Base-by-base conservation (phyloP, 1,284 basidiomycete genomes). In the Apiotrichum veenhuisii region DNA sequence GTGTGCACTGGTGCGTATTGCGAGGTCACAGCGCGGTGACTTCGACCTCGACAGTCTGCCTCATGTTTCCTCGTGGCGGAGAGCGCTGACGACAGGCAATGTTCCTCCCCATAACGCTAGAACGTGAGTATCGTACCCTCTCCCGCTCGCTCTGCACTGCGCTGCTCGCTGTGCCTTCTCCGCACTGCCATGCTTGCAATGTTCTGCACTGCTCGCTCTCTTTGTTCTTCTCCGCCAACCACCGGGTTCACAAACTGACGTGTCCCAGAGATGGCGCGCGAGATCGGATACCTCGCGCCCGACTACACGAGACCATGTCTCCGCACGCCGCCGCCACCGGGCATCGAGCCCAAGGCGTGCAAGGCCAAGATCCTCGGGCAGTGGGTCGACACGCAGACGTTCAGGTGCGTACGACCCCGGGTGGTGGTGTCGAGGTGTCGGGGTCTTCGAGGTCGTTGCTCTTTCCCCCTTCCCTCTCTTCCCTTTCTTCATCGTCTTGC, bases 301-400 rank as follows among this genome's bases (percentile, higher is more conserved):
- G 69, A 72, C 5, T 61, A 65, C 20, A 54, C 52, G 1, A 41
- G 57, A 14, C 69, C 68, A n/a, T 77, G 75, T 18, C 44, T 51
- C 10, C 37, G 30, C 36, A 38, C 56, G 50, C 25, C 51, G 38
- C 43, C 60, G 2, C 14, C 25, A 10, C 58, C 52, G 9, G 57
- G 51, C 14, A 38, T 34, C 50, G 53, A n/a, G 53, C 61, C 44
- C 34, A 50, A 50, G 14, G 54, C 66, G 17, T 78, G 77, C 57
- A 68, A 71, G 47, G 75, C 74, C 0, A 42, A 33, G 41, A 68
- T 78, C 33, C 41, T 73, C 44, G 74, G 89, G 81, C 58, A 79
- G 1, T 92, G 89, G 89, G 82, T 93, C 47, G 90, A 93, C 69
- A 89, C 82, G 17, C 88, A 90, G 1, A 89, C 87, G 65, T 92